These are phyloP conservation scores for Phycomyces blakesleeanus DNA, from an alignment of 192 early-diverging fungal species.

Conservation along the genomic window DNA sequence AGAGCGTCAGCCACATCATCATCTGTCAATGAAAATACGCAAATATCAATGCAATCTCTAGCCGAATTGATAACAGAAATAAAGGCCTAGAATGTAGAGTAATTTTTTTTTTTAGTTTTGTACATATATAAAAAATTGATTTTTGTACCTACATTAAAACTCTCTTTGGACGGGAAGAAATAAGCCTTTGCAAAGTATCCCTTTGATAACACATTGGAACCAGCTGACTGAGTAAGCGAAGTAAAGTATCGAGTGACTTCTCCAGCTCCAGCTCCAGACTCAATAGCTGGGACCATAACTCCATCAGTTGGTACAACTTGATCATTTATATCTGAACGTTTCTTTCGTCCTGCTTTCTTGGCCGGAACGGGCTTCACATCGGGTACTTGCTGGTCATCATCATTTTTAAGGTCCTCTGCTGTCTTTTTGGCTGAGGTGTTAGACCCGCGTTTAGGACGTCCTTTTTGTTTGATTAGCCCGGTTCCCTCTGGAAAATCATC, in stretches of 20 bases:
- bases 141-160: constrained; percentile 25
- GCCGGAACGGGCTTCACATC: constrained; percentile 3
- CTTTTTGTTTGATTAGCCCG: too few relatives aligned
- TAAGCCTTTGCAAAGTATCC: constrained; percentile 28
- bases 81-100: constrained; percentile 18
- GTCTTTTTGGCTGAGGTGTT: background rate
- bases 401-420: background rate
- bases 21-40: constrained; percentile 73
- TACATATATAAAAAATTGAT: too few relatives aligned
- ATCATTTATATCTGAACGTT: constrained; percentile 9
- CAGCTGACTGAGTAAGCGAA: background rate
- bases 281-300: background rate
- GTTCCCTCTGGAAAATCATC: too few relatives aligned
- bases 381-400: background rate
- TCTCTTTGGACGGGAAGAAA: constrained; percentile 36
- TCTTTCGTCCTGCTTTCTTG: constrained; percentile 4
- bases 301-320: constrained; percentile 9
- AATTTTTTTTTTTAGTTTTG: background rate
- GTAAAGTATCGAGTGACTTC: constrained; percentile 8
- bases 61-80: constrained; percentile 41
- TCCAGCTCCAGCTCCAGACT: constrained; percentile 1
- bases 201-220: constrained; percentile 3
- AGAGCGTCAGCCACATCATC: constrained; percentile 66
- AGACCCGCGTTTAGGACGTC: too few relatives aligned
- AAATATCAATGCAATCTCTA: constrained; percentile 58